phyloP scores from a whole-genome alignment of 1,139 yeast genomes.

The Ogataea hybrid region DNA sequence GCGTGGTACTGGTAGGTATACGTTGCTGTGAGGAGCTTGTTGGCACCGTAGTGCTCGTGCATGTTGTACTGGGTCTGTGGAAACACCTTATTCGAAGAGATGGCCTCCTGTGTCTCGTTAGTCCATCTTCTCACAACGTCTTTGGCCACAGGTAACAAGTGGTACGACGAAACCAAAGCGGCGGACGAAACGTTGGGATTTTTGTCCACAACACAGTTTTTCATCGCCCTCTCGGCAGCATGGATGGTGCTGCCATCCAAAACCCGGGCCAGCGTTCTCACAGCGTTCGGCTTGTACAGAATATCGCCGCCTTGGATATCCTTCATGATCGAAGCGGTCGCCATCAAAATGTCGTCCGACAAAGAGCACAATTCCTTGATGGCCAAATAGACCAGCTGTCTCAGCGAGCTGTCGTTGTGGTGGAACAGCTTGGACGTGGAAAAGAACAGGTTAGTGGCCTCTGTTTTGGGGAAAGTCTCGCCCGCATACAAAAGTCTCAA shows the following conservation, averaged over 20 bases:
- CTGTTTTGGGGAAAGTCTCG: conserved; percentile 82
- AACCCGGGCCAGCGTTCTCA: conserved; percentile 85
- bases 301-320: conserved; percentile 90
- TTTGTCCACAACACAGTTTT: conserved; percentile 88
- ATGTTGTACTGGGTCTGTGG: conserved; percentile 53
- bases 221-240: conserved; percentile 90
- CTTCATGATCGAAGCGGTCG: conserved; percentile 96
- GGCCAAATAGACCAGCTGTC: conserved; percentile 92
- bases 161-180: conserved; percentile 87
- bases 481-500: conserved; percentile 76
- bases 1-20: conserved; percentile 95
- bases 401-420: conserved; percentile 83
- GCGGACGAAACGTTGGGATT: conserved; percentile 90
- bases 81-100: conserved; percentile 64
- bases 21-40: conserved; percentile 62
- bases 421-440: conserved; percentile 93
- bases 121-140: conserved; percentile 93
- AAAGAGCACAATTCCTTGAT: conserved; percentile 84
- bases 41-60: conserved; percentile 53
- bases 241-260: conserved; percentile 91
- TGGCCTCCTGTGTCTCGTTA: conserved; percentile 89
- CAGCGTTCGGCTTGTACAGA: conserved; percentile 90
- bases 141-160: conserved; percentile 82
- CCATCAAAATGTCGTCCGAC: conserved; percentile 94
- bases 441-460: conserved; percentile 90